A percentile compares a stretch with the other conserved stretches of the same genome.
phyloP scores from a whole-genome alignment of 2,329 filamentous ascomycete genomes.

The Alternaria infectoria region DNA sequence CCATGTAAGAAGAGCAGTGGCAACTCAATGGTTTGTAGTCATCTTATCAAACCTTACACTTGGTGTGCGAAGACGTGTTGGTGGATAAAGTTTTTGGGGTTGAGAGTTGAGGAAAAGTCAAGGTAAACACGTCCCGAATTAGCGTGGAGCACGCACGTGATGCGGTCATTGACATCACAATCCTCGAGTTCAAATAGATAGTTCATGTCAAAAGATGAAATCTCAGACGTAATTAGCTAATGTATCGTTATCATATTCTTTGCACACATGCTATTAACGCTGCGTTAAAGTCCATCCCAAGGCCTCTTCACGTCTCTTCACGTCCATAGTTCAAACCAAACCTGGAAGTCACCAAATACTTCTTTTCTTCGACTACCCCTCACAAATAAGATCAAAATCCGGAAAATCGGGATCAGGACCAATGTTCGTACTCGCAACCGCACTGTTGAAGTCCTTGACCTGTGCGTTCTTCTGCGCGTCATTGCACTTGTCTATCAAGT shows the following conservation, averaged over 20 bases:
- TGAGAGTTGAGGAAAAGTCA: neutral
- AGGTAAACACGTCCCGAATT: neutral
- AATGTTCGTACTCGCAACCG: slow-evolving; percentile 40
- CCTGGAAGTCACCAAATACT: neutral
- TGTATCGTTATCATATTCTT: neutral
- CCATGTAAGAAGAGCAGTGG: neutral
- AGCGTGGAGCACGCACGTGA: neutral
- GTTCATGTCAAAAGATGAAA: neutral
- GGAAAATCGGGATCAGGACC: slow-evolving; percentile 47
- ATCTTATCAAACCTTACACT: neutral
- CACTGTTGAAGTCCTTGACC: slow-evolving; percentile 36
- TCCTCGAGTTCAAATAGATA: neutral
- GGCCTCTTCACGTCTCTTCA: neutral
- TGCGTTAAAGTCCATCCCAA: neutral
- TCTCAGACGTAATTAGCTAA: neutral
- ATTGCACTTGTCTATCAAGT: slow-evolving; percentile 34
- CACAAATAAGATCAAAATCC: slow-evolving; percentile 48
- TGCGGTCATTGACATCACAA: neutral
- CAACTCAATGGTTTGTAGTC: neutral
- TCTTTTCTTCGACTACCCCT: slow-evolving; percentile 9
- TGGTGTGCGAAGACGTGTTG: neutral
- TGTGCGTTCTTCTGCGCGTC: slow-evolving; percentile 33
- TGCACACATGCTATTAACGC: neutral
- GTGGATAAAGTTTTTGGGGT: neutral
- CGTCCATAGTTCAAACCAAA: neutral